Evolutionary conservation across 139 green algal genomes (phyloP), one percentile per base, ranked within the genome.

Genomic region (Chlorella ohadii): DNA sequence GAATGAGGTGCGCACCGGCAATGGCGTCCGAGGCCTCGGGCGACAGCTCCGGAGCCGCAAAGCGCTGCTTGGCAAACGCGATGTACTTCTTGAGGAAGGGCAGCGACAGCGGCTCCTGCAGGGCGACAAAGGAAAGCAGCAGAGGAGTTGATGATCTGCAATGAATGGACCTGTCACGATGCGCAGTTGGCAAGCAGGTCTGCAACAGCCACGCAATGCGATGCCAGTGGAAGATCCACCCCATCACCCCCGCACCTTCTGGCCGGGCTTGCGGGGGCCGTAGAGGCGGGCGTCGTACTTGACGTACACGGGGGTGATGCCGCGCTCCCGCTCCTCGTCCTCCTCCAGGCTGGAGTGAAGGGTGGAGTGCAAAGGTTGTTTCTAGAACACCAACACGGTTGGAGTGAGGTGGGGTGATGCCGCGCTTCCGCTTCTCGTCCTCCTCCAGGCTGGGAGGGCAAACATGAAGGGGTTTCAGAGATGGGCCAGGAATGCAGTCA

Each of bases 201-300:
- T n/a, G n/a, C n/a, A n/a, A n/a, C 44, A 51, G 44, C 44, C 44
- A 51, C 44, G 44, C 44, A 6, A n/a, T n/a, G n/a, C n/a, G n/a
- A n/a, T n/a, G n/a, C n/a, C n/a, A n/a, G n/a, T n/a, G n/a, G n/a
- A 11, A 28, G 22, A 13, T 23, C 25, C 36, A 61, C 70, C 2
- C 71, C 25, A 38, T 64, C 6, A 22, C 39, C 25, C 51, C 16
- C 25, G 16, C 80, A 79, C 78, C 31, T 90, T 84, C 23, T 85
- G 63, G 44, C 88, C 84, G 11, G 78, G 65, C 38, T 72, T 65
- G 65, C 84, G 83, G 31, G 87, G 78, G 19, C 94, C 93, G 76
- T 97, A 94, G 78, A 98, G 91, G 57, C 91, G 84, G 6, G 74
- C 80, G 82, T 98, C 90, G 71, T 95, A 94, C 90, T 96, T 96